Evolutionary conservation across 495 filamentous ascomycete species (phyloP), one percentile per base, ranked within the genome.

Genomic region (Xylaria sp.): DNA sequence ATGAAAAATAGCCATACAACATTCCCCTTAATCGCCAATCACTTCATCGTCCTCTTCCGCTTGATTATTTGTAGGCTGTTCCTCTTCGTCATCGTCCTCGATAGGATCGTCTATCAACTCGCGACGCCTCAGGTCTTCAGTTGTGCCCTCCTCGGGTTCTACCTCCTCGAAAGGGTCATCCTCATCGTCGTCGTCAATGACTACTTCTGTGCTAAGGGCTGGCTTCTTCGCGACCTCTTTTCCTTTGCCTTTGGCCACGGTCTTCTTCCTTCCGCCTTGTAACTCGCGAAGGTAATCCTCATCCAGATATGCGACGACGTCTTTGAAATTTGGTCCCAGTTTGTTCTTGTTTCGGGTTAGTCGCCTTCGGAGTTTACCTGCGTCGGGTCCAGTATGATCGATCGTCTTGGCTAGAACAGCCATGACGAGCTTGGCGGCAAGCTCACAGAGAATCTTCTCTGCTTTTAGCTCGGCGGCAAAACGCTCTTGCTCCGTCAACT

Each of bases 361-460:
- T 33, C 91, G 82, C 72, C 88, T 85, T 62, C 86, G 84, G 29
- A 94, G 83, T 69, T 87, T 85, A 0, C 90, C 91, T 19, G 86
- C 86, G 40, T 86, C 78, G 29, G 84, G 80, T 1, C 87, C 88
- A 1, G 80, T 85, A 19, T 85, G 81, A 71, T 97, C 93, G 55
- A 97, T 78, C 21, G 92, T 87, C 48, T 90, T 88, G 11, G 89
- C 93, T 6, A 93, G 83, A 31, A 97, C 88, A 0, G 90, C 90
- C 29, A 97, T 84, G 11, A 97, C 93, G 43, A 96, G 85, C 73
- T 94, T 94, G 48, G 91, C 91, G 6, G 94, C 89, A 3, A 97
- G 83, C 73, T 93, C 92, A 81, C 95, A 98, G 0, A 98, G 85
- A 21, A 89, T 87, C 74, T 95, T 89, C 77, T 98, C 95, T 2